phyloP scores from a whole-genome alignment of 176 grass and related monocot species.

The Cocos nucifera region DNA sequence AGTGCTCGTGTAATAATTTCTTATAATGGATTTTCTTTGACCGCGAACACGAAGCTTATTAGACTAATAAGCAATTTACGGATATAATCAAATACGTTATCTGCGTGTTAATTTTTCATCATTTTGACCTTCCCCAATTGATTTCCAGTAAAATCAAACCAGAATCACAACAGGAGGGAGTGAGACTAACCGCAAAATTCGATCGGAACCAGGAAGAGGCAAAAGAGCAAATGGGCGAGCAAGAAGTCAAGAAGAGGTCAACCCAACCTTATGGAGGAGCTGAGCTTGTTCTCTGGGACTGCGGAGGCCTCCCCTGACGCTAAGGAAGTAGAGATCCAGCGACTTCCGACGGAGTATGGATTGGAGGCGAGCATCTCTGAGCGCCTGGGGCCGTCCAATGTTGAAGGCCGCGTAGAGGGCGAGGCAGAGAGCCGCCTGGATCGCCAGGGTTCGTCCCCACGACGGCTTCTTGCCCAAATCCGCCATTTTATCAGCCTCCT shows the following conservation, averaged over 20 bases:
- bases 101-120: too few relatives aligned
- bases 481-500: too few relatives aligned
- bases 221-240: neutral
- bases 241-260: neutral
- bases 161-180: too few relatives aligned
- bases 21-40: too few relatives aligned
- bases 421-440: conserved; percentile 62
- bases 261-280: conserved; percentile 40
- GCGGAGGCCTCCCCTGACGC: conserved; percentile 52
- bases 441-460: conserved; percentile 48
- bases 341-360: neutral
- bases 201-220: neutral
- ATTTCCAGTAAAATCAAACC: too few relatives aligned
- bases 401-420: conserved; percentile 70
- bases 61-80: too few relatives aligned
- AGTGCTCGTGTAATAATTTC: too few relatives aligned
- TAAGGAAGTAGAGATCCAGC: conserved; percentile 48
- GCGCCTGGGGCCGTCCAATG: conserved; percentile 41
- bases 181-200: too few relatives aligned
- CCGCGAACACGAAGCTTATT: too few relatives aligned
- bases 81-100: too few relatives aligned
- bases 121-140: too few relatives aligned
- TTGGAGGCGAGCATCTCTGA: too few relatives aligned
- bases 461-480: neutral
- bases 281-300: conserved; percentile 26